Evolutionary conservation across 2,329 filamentous ascomycete genomes (phyloP).

Genomic region (Monilinia aucupariae): DNA sequence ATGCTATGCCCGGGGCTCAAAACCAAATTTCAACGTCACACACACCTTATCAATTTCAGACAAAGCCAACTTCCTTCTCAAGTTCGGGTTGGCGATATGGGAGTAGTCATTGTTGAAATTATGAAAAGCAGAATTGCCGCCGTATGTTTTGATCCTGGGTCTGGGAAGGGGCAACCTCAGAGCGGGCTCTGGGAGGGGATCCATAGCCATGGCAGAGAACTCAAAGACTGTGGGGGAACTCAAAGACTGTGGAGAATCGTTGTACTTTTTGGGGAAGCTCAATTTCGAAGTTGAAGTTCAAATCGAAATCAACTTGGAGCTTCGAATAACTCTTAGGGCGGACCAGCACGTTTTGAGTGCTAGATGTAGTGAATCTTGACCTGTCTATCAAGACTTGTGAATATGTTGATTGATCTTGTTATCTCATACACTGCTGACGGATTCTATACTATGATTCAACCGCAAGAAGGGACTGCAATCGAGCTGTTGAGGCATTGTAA

Average conservation of each 20-base stretch:
- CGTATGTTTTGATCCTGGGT: constrained; percentile 41
- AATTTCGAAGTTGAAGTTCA: background rate
- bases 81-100: constrained; percentile 65
- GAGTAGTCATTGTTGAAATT: constrained; percentile 55
- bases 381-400: background rate
- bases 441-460: background rate
- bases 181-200: constrained; percentile 26
- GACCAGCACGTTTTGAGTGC: background rate
- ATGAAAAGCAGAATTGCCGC: constrained; percentile 65
- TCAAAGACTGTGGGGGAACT: background rate
- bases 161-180: constrained; percentile 14
- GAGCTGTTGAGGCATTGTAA: background rate
- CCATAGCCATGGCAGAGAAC: constrained; percentile 21
- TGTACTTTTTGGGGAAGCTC: background rate
- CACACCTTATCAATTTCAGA: constrained; percentile 46
- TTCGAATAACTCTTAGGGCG: too few species aligned
- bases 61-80: constrained; percentile 68
- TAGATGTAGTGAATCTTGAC: background rate
- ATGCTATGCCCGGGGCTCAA: background rate
- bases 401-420: background rate
- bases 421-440: background rate
- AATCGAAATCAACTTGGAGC: background rate
- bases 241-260: background rate
- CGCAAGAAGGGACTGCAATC: background rate
- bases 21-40: constrained; percentile 45